Evolutionary conservation across 805 yeast genomes (phyloP).

Genomic region (Scheffersomyces amazonensis): DNA sequence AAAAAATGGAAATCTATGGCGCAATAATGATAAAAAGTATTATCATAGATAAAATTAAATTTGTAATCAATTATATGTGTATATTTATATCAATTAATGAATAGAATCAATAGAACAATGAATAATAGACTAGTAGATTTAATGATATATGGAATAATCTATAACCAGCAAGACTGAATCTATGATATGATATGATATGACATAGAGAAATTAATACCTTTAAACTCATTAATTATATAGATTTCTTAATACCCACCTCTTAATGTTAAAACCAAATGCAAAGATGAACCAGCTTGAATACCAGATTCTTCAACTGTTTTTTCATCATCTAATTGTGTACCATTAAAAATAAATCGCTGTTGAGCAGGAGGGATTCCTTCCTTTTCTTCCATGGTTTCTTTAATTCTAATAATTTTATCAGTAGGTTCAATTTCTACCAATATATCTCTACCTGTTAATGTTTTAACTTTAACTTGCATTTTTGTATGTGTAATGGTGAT

Average conservation of each 20-base stretch:
- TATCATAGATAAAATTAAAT: too few relatives aligned
- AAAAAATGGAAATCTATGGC: slow-evolving; percentile 15
- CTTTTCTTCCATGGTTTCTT: slow-evolving; percentile 90
- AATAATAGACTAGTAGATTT: too few relatives aligned
- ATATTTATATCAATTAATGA: too few relatives aligned
- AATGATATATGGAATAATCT: too few relatives aligned
- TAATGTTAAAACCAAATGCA: slow-evolving; percentile 87
- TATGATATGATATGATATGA: too few relatives aligned
- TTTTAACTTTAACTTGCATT: slow-evolving; percentile 72
- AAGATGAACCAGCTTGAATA: slow-evolving; percentile 79
- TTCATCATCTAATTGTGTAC: slow-evolving; percentile 89
- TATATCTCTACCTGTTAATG: slow-evolving; percentile 80
- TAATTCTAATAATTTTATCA: slow-evolving; percentile 69
- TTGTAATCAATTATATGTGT: too few relatives aligned
- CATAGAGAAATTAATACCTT: too few relatives aligned
- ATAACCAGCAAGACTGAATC: too few relatives aligned
- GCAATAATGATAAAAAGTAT: too few relatives aligned
- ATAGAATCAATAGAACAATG: too few relatives aligned
- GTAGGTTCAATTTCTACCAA: slow-evolving; percentile 70
- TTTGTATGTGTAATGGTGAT: too few relatives aligned
- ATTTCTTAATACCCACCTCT: slow-evolving; percentile 75
- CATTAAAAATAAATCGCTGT: slow-evolving; percentile 86
- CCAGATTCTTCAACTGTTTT: slow-evolving; percentile 69
- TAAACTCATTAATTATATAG: too few relatives aligned
- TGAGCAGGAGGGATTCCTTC: slow-evolving; percentile 98